Percentiles rank a stretch among this genome's conserved stretches.
phyloP scores from a whole-genome alignment of 2,329 filamentous ascomycete species.

The Phyllosticta citribraziliensis region DNA sequence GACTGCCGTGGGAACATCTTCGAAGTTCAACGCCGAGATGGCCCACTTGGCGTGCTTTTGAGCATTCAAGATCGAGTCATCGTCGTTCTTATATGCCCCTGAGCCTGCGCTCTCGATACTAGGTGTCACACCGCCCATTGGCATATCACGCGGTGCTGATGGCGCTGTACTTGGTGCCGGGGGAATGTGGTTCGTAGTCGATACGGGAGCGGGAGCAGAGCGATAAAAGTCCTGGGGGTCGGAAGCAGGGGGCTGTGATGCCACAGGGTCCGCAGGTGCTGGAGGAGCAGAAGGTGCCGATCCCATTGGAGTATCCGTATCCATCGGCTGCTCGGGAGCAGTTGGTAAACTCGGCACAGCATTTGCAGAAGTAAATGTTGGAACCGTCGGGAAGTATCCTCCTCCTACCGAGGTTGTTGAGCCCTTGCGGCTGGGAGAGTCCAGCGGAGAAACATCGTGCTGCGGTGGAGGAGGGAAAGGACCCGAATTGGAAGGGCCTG shows the following conservation, averaged over 20 bases:
- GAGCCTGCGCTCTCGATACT: slow-evolving; percentile 16
- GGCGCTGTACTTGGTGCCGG: background rate
- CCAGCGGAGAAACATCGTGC: slow-evolving; percentile 43
- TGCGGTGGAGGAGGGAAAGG: slow-evolving; percentile 17
- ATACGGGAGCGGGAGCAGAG: slow-evolving; percentile 4
- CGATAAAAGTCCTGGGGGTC: slow-evolving; percentile 26
- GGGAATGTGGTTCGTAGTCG: background rate
- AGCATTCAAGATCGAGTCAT: slow-evolving; percentile 62
- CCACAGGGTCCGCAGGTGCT: slow-evolving; percentile 13
- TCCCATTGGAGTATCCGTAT: slow-evolving; percentile 17
- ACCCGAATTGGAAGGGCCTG: slow-evolving; percentile 26
- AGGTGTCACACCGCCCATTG: slow-evolving; percentile 10
- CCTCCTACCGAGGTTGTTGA: slow-evolving; percentile 33
- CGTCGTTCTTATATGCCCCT: slow-evolving; percentile 47
- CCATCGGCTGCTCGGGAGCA: slow-evolving; percentile 20
- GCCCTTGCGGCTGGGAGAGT: slow-evolving; percentile 32
- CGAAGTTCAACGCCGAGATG: slow-evolving; percentile 92
- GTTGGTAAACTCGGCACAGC: slow-evolving; percentile 26
- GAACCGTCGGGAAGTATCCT: slow-evolving; percentile 49
- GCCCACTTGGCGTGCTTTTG: slow-evolving; percentile 97
- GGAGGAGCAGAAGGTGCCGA: slow-evolving; percentile 15
- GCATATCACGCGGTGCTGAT: background rate
- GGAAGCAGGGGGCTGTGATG: slow-evolving; percentile 7
- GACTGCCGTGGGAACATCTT: slow-evolving; percentile 84
- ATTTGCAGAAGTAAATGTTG: slow-evolving; percentile 34